Evolutionary conservation across 257 asterid species (phyloP).

Genomic region (Scutellaria minor): DNA sequence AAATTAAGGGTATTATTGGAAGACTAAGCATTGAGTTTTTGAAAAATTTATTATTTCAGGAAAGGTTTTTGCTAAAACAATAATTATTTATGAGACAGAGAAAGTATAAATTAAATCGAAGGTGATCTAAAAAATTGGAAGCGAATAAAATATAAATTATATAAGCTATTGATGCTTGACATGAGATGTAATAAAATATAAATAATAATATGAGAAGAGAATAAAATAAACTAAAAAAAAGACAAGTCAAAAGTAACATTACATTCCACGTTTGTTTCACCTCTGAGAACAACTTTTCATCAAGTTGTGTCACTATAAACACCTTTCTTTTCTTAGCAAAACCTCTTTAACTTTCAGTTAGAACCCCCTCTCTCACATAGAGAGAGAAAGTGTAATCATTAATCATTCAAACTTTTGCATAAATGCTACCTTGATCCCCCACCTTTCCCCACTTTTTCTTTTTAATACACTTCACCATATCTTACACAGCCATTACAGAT

Average conservation of each 20-base stretch:
- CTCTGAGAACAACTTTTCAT: conserved; percentile 34
- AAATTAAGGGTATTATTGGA: no score
- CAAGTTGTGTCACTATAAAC: conserved; percentile 27
- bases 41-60: no score
- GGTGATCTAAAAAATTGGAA: background rate
- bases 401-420: conserved; percentile 20
- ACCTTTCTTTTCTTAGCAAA: conserved; percentile 24
- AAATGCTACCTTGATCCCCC: conserved; percentile 24
- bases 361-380: background rate
- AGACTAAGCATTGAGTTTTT: no score
- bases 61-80: no score
- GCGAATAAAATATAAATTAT: background rate
- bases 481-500: background rate
- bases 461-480: conserved; percentile 12
- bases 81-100: no score
- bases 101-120: no score
- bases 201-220: background rate
- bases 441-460: conserved; percentile 21
- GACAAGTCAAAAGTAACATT: conserved; percentile 21
- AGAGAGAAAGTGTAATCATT: background rate
- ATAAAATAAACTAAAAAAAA: background rate
- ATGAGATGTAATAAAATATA: background rate
- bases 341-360: conserved; percentile 21
- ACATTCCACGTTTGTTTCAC: conserved; percentile 26
- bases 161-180: background rate